Conservation (phyloP, 306 rosid species). For the Cicer pinnatifidum region DNA sequence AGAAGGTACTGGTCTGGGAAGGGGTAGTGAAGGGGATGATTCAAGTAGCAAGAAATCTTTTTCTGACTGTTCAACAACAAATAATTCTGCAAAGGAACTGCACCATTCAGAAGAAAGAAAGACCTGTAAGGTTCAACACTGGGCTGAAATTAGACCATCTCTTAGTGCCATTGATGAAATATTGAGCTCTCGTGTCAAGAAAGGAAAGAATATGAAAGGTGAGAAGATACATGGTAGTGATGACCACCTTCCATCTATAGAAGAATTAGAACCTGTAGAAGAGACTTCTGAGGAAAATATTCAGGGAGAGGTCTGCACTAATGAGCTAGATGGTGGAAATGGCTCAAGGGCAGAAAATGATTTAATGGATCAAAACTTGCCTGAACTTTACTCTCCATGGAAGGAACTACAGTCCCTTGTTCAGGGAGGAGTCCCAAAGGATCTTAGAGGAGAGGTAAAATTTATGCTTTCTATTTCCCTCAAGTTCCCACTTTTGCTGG, state of each 20-base stretch:
- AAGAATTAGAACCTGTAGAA: slow-evolving; percentile 51
- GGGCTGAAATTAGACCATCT: slow-evolving; percentile 72
- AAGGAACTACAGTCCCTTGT: slow-evolving; percentile 83
- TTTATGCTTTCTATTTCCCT: slow-evolving; percentile 39
- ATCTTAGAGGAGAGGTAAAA: slow-evolving; percentile 95
- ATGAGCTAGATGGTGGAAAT: slow-evolving; percentile 42
- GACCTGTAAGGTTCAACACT: slow-evolving; percentile 53
- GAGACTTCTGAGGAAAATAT: slow-evolving; percentile 44
- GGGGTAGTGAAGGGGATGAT: slow-evolving; percentile 46
- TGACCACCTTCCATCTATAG: slow-evolving; percentile 52
- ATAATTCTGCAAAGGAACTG: slow-evolving; percentile 52
- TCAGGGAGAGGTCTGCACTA: slow-evolving; percentile 45
- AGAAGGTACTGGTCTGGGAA: slow-evolving; percentile 38
- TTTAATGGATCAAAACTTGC: slow-evolving; percentile 45
- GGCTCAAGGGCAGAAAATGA: slow-evolving; percentile 45
- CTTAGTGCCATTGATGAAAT: slow-evolving; percentile 64
- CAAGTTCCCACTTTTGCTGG: slow-evolving; percentile 41
- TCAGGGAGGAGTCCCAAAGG: slow-evolving; percentile 90
- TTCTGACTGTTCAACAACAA: slow-evolving; percentile 49
- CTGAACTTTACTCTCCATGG: slow-evolving; percentile 59
- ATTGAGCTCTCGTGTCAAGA: slow-evolving; percentile 66
- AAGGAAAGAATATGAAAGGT: slow-evolving; percentile 50
- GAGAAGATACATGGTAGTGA: slow-evolving; percentile 43
- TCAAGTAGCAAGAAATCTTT: slow-evolving; percentile 48
- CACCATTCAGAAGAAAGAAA: slow-evolving; percentile 58